Evolutionary conservation across 306 rosid species (phyloP), one percentile per base, ranked within the genome.

Genomic region (Lablab purpureus): DNA sequence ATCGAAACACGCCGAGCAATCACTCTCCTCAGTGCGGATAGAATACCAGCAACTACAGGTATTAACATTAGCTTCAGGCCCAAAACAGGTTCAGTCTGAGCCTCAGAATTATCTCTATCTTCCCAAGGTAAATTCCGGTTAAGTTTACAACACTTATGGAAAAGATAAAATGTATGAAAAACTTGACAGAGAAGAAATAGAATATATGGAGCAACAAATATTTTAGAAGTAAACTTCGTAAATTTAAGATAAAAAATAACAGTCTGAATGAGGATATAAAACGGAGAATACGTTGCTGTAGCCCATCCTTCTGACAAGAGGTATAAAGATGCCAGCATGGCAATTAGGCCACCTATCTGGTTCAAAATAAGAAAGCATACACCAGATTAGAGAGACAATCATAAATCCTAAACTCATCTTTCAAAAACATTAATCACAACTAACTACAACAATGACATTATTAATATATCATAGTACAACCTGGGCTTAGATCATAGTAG

Each of bases 291-390:
- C 76, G 96, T 85, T 8, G 89, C 92, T 10, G 82, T 91, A 45
- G 97, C 98, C 99, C 99, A 96, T 75, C 99, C 99, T 89, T 87
- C 97, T 40, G 98, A 89, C 78, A 96, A 86, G 67, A 93, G 86
- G 87, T 93, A 93, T 81, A 91, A 89, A 71, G 99, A 90, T 47
- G 91, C 86, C 87, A 88, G 69, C 98, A 91, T 96, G 74, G 99
- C 98, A 84, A 96, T n/a, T 65, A 96, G 91, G 74, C 99, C 99
- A 27, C 92, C 96, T 67, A 90, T 87, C 98, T 96, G 93, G 83
- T 85, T 80, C 81, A 80, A 81, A 73, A 85, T 74, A 74, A 90
- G 67, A 80, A 74, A 67, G 78, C 22, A 43, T 4, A 50, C 27
- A 74, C 67, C 85, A 62, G 72, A 84, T 79, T 47, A 82, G 51